These are phyloP conservation scores for Houttuynia cordata DNA, from an alignment of 164 flowering plant species.

Conservation along the genomic window DNA sequence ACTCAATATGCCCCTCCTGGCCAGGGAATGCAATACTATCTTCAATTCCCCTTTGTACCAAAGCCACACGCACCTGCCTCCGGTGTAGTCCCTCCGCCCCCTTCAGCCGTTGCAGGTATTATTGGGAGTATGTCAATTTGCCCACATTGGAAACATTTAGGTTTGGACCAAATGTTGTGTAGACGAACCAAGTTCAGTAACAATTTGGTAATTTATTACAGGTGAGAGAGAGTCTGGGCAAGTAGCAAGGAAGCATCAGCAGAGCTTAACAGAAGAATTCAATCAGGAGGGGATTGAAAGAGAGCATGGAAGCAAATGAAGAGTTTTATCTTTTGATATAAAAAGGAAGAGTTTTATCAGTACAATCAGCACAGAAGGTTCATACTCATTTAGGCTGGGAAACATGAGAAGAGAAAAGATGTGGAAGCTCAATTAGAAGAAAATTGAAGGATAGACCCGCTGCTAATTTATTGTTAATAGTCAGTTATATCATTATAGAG, in stretches of 20 bases:
- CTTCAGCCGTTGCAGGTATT: conserved; percentile 18
- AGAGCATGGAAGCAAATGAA: not conserved
- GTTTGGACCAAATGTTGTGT: too few relatives aligned
- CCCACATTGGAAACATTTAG: not conserved
- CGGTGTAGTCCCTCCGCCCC: conserved; percentile 41
- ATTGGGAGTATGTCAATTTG: not conserved
- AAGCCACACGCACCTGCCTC: conserved; percentile 23
- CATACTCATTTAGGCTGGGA: too few relatives aligned
- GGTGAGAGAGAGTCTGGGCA: conserved; percentile 15
- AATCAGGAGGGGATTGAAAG: conserved; percentile 21
- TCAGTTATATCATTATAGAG: too few relatives aligned
- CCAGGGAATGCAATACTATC: conserved; percentile 39
- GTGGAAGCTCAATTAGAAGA: not conserved
- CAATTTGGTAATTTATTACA: conserved; percentile 12
- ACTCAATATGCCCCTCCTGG: conserved; percentile 37
- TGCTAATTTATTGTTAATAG: too few relatives aligned
- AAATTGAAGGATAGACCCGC: conserved; percentile 1
- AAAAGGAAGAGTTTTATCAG: too few relatives aligned
- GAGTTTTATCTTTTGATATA: too few relatives aligned
- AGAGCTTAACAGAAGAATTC: conserved; percentile 25
- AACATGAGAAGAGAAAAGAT: too few relatives aligned
- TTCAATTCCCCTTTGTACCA: conserved; percentile 39
- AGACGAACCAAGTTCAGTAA: not conserved
- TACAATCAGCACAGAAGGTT: too few relatives aligned
- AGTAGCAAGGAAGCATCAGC: conserved; percentile 9